phyloP scores from a whole-genome alignment of 352 stramenopile species.

The Paralagenidium karlingii region DNA sequence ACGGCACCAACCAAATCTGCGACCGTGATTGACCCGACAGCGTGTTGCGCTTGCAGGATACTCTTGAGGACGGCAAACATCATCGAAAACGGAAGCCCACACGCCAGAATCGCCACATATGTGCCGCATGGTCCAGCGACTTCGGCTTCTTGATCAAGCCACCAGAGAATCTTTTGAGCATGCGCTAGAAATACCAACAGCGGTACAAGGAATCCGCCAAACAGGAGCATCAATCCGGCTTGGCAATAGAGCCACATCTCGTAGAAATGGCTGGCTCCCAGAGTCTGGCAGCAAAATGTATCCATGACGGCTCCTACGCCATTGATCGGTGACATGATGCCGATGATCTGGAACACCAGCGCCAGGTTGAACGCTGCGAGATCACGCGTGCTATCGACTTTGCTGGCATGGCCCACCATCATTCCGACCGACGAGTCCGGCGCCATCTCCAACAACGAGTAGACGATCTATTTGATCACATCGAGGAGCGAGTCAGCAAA shows the following conservation, averaged over 20 bases:
- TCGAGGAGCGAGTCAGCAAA: too few relatives aligned
- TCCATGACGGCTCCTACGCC: too few relatives aligned
- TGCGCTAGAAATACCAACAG: too few relatives aligned
- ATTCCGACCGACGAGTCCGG: slow-evolving; percentile 32
- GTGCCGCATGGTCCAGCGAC: slow-evolving; percentile 27
- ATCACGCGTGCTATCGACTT: slow-evolving; percentile 32
- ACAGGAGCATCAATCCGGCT: slow-evolving; percentile 30
- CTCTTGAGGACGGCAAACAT: slow-evolving; percentile 38
- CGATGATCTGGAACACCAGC: slow-evolving; percentile 35
- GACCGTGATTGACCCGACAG: slow-evolving; percentile 35
- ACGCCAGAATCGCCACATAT: slow-evolving; percentile 20
- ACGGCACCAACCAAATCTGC: slow-evolving; percentile 22
- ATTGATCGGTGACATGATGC: slow-evolving; percentile 28
- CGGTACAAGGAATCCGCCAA: too few relatives aligned
- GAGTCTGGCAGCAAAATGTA: slow-evolving; percentile 53
- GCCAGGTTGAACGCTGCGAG: slow-evolving; percentile 41
- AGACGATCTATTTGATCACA: slow-evolving; percentile 16
- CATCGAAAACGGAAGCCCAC: slow-evolving; percentile 26
- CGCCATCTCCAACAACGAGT: slow-evolving; percentile 28
- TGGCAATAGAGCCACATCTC: slow-evolving; percentile 58
- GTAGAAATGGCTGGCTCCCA: slow-evolving; percentile 32
- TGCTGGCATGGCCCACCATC: slow-evolving; percentile 45
- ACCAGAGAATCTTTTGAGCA: slow-evolving; percentile 25
- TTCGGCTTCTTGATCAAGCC: slow-evolving; percentile 32
- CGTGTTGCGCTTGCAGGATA: slow-evolving; percentile 47